Conservation (phyloP, 176 grass and related monocot species). For the Aegilops umbellulata region DNA sequence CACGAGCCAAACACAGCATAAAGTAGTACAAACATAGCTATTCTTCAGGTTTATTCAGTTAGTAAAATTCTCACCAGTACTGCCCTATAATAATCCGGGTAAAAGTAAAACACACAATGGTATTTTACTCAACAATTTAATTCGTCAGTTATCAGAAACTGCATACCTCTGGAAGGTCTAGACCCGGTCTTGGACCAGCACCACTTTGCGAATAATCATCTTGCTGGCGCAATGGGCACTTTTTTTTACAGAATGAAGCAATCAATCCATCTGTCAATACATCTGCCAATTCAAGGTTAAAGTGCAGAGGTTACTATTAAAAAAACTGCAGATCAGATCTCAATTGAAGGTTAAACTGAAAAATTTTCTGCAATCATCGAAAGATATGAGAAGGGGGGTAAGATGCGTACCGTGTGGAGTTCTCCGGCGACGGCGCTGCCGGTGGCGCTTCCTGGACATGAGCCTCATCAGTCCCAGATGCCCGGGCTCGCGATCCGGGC, state of each 20-base stretch:
- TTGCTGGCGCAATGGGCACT: not conserved
- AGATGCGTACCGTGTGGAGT: too few relatives aligned
- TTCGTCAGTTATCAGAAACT: not conserved
- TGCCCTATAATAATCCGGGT: not conserved
- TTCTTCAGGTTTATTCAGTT: not conserved
- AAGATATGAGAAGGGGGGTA: too few relatives aligned
- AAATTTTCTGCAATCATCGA: too few relatives aligned
- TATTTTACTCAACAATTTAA: not conserved
- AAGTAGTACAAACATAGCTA: not conserved
- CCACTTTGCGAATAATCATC: not conserved
- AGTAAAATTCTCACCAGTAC: not conserved
- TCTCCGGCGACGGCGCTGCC: too few relatives aligned
- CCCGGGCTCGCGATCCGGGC: too few relatives aligned
- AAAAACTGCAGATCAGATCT: too few relatives aligned
- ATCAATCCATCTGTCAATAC: not conserved
- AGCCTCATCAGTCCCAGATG: too few relatives aligned
- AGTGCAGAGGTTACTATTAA: too few relatives aligned
- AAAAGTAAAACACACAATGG: not conserved
- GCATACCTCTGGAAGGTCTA: not conserved
- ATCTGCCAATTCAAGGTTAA: not conserved
- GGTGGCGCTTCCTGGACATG: too few relatives aligned
- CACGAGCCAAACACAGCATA: not conserved
- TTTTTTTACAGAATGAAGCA: not conserved
- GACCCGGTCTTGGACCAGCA: not conserved
- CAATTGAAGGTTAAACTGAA: too few relatives aligned